Evolutionary conservation across 1,139 yeast species (phyloP), one percentile per base, ranked within the genome.

Genomic region (Neolecta irregularis): DNA sequence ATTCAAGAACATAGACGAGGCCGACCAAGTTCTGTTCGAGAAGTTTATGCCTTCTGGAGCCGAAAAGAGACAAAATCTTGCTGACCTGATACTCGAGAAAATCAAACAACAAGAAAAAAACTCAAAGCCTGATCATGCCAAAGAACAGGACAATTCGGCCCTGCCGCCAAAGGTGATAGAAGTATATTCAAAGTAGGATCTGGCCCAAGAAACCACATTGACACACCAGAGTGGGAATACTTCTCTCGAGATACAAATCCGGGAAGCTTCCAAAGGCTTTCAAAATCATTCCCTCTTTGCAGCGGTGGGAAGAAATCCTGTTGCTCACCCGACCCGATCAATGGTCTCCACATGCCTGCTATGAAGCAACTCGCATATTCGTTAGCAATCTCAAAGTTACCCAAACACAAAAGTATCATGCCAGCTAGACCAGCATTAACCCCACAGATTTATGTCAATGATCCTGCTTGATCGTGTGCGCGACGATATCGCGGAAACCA

Each of bases 311-410:
- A 54, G 96, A 88, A 55, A 78, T 91, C 24, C 61, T 88, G 26
- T 85, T 74, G 50, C 95, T 88, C 20, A 85, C 98, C 2, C 72
- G 80, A 47, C 98, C 98, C 7, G 81, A 73, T 42, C 61, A 65
- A 21, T 88, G 99, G 99, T 79, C 96, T 5, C 88, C 95, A n/a
- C 91, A 85, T 52, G 94, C 92, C 2, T 74, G 78, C 2, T 88
- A 77, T 52, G 96, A 91, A 55, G 98, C 95, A 3, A 81, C 98
- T 7, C 80, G 83, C 54, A 61, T 88, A 34, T 85, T 91, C 56
- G 93, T 88, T 2, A 83, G 96, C 11, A 83, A 81, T 49, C 66
- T 88, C 53, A 73, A 73, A 40, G 79, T 96, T 8, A 69, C 71
- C 45, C 93, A 88, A 56, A 88, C 95, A 3, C 93, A 83, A 54